Percentiles rank a stretch among this genome's conserved stretches.
Evolutionary conservation across 805 yeast genomes (phyloP).

Genomic region (Suhomyces xylopsoci): DNA sequence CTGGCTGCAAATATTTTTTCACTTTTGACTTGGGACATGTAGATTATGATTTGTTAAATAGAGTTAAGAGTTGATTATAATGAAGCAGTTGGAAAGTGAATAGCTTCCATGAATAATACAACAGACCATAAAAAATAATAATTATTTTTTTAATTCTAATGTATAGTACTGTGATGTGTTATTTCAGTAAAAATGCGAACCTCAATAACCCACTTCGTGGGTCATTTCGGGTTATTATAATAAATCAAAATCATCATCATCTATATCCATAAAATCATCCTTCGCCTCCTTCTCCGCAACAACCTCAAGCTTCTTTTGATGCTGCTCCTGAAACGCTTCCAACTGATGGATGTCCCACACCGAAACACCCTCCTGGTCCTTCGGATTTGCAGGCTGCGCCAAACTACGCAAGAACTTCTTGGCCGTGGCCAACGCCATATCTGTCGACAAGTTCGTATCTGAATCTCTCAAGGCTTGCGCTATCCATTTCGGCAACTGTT

Average conservation of each 20-base stretch:
- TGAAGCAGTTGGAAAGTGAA: no score
- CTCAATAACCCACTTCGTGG: not conserved
- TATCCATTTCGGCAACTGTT: slow-evolving; percentile 95
- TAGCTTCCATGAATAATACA: no score
- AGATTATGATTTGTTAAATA: no score
- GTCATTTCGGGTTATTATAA: slow-evolving; percentile 9
- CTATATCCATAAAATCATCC: slow-evolving; percentile 44
- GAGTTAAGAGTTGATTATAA: no score
- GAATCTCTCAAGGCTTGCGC: slow-evolving; percentile 90
- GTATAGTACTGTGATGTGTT: no score
- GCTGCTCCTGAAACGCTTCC: slow-evolving; percentile 53
- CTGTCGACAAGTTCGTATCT: slow-evolving; percentile 88
- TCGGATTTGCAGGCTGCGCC: slow-evolving; percentile 90
- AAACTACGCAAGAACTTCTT: slow-evolving; percentile 86
- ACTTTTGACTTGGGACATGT: no score
- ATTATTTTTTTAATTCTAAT: no score
- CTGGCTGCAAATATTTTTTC: no score
- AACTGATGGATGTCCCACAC: slow-evolving; percentile 85
- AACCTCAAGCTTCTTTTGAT: slow-evolving; percentile 27
- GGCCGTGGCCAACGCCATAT: slow-evolving; percentile 95
- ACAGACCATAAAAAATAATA: no score
- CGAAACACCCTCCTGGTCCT: slow-evolving; percentile 90
- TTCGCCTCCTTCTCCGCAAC: slow-evolving; percentile 14
- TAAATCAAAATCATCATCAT: slow-evolving; percentile 44
- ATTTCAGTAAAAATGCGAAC: no score